Base-by-base conservation (phyloP, 2,329 filamentous ascomycete genomes). In the Diplodia intermedia region DNA sequence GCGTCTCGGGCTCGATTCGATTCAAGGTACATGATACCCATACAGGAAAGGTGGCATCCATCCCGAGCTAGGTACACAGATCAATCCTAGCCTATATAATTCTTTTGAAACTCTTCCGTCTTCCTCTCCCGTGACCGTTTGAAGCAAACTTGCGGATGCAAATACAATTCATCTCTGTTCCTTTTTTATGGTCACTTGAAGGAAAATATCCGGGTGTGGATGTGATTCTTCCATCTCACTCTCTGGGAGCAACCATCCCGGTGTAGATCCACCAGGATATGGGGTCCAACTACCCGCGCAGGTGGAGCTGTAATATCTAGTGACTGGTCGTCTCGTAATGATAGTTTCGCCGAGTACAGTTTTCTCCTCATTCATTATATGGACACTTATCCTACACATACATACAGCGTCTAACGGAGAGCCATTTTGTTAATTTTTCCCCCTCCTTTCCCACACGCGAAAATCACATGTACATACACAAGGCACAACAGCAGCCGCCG, bases 21-120 rank as follows among this genome's bases (percentile, higher is more conserved):
- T 36, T 55, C 29, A 50, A 11, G 57, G 40, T 50, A 26, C 23
- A 62, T 36, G 43, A 62, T 62, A 62, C 57, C 57, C 57, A 50
- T 36, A 50, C 18, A 26, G 40, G 49, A 50, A 50, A 33, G 43
- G 40, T 23, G 23, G 8, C 6, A 53, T 56, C 18, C 31, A 2
- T 38, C n/a, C 31, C 29, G 31, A 20, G 54, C 54, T 56, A 38
- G 54, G 54, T 56, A 38, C 54, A 56, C 29, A 31, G 9, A 55
- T n/a, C 33, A 56, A 15, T 20, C 33, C 54, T 56, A 40, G 54
- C 54, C 7, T 23, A 11, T 40, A n/a, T 56, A 47, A 26, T 26
- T 20, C n/a, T 20, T n/a, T 20, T 11, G 20, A n/a, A 20, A 47
- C n/a, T 47, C 18, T n/a, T 47, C n/a, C 9, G 14, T 47, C 18